Evolutionary conservation across 2,329 filamentous ascomycete genomes (phyloP).

Genomic region (Herpotrichia juniperi): DNA sequence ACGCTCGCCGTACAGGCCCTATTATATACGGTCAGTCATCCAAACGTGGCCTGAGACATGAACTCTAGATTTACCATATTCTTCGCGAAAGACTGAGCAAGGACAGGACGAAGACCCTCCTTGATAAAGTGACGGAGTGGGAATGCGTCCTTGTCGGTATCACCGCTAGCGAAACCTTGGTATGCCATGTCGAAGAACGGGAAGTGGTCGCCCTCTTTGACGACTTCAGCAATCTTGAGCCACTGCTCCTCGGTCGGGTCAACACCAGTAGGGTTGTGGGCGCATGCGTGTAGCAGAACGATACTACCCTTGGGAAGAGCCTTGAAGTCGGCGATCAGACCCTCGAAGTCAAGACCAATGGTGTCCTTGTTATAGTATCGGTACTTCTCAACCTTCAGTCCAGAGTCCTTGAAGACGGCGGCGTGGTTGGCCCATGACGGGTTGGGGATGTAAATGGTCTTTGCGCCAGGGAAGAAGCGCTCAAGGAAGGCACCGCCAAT

Average conservation of each 20-base stretch:
- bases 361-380: conserved; percentile 99
- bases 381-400: conserved; percentile 92
- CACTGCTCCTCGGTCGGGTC: conserved; percentile 93
- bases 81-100: conserved; percentile 97
- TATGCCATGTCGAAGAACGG: conserved; percentile 99
- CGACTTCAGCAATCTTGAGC: conserved; percentile 83
- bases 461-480: conserved; percentile 87
- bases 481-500: conserved; percentile 93
- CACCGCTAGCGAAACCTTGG: conserved; percentile 94
- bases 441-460: conserved; percentile 95
- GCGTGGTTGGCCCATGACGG: conserved; percentile 99
- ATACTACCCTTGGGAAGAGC: conserved; percentile 84
- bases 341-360: conserved; percentile 96
- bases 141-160: conserved; percentile 92
- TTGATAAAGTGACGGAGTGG: conserved; percentile 91
- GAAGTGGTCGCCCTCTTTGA: conserved; percentile 87
- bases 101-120: conserved; percentile 85
- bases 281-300: conserved; percentile 94
- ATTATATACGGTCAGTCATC: conserved; percentile 13
- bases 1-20: conserved; percentile 98
- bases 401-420: conserved; percentile 92
- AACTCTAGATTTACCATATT: conserved; percentile 76
- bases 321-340: conserved; percentile 89
- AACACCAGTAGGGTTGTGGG: conserved; percentile 96
- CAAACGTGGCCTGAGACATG: neutral